Evolutionary conservation across 1,139 yeast genomes (phyloP), one percentile per base, ranked within the genome.

Genomic region (Geotrichum reessii): DNA sequence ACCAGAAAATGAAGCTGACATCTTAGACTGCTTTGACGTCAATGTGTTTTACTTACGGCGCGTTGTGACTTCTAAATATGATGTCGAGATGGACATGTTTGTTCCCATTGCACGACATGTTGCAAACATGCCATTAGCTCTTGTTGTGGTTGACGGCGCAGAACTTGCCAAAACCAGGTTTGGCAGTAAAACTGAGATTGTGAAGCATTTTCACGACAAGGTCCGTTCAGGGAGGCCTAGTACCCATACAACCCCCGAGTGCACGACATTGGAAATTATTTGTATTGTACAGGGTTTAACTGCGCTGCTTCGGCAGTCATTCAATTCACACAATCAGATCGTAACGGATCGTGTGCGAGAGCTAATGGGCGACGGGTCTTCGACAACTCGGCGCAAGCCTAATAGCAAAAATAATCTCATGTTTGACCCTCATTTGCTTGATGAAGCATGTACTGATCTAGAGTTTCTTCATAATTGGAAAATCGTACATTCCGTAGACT

Each of bases 241-340:
- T 37, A 4, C 19, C 9, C 42, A 37, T 19, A 14, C 21, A 1
- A 37, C 19, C 4, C 42, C 42, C 6, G 19, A 37, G 42, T 12
- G 42, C 42, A 7, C 2, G 17, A n/a, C 44, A 8, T 14, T 52
- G 27, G 49, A 52, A 7, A 61, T 66, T 24, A 50, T 66, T 8
- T 68, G 67, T 54, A 49, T 68, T 42, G 58, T 68, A 7, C 65
- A 65, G 55, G 71, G 71, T 12, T 57, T 66, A 14, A 63, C 62
- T 5, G 52, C 50, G 28, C 25, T 57, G 24, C 19, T 63, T 40
- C 61, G 63, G 24, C 63, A 64, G 50, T 50, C 56, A 4, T 63
- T 59, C 14, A 61, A 59, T 12, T 62, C 56, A 4, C 55, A 54
- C 28, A 66, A 65, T 48, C 57, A 63, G 14, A 62, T 58, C 17